phyloP scores from a whole-genome alignment of 2,329 filamentous ascomycete species.

The Tolypocladium nubicola region DNA sequence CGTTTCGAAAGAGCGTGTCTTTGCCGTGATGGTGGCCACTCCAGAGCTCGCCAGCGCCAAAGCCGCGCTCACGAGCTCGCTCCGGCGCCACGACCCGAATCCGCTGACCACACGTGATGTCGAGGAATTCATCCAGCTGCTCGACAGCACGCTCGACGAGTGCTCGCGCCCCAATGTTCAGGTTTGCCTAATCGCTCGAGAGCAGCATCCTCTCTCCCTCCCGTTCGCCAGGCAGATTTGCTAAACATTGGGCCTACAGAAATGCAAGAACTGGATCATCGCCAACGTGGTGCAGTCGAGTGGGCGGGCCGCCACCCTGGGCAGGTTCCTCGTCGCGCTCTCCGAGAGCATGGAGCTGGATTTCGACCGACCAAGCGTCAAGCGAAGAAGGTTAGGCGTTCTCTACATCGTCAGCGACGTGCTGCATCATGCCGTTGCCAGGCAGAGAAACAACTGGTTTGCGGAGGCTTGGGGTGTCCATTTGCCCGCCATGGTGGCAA shows the following conservation, averaged over 20 bases:
- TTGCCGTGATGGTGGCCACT: conserved; percentile 44
- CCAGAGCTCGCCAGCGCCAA: conserved; percentile 69
- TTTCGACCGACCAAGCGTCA: conserved; percentile 38
- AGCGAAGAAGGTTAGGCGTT: conserved; percentile 62
- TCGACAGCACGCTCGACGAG: conserved; percentile 54
- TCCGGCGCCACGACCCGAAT: conserved; percentile 64
- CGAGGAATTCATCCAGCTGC: conserved; percentile 53
- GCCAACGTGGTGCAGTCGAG: conserved; percentile 59
- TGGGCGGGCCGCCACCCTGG: conserved; percentile 54
- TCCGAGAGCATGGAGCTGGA: conserved; percentile 33
- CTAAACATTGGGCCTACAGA: conserved; percentile 38
- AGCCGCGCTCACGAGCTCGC: conserved; percentile 62
- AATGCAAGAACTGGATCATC: conserved; percentile 79
- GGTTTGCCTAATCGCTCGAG: conserved; percentile 52
- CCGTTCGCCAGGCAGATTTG: conserved; percentile 2
- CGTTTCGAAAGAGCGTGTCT: not conserved
- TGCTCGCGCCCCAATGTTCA: conserved; percentile 78
- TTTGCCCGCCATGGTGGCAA: conserved; percentile 51
- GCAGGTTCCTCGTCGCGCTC: conserved; percentile 65
- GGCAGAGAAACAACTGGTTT: conserved; percentile 40
- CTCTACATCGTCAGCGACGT: conserved; percentile 73
- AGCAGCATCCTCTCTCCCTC: conserved; percentile 2
- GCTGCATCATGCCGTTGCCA: conserved; percentile 56
- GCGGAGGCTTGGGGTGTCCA: conserved; percentile 45
- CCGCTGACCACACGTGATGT: conserved; percentile 60